Evolutionary conservation across 805 yeast species (phyloP).

Genomic region (Metschnikowia proteae): DNA sequence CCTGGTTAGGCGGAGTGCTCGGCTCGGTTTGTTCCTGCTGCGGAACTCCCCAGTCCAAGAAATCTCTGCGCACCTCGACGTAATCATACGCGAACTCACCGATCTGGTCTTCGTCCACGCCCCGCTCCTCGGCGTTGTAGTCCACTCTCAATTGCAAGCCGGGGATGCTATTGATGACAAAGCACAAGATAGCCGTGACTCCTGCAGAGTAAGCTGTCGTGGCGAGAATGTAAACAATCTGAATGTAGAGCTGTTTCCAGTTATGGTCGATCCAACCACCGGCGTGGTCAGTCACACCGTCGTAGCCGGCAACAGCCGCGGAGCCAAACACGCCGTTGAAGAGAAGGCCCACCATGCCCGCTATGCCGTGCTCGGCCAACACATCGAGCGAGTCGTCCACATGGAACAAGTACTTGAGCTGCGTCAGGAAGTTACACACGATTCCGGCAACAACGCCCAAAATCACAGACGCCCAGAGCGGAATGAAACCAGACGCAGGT

Average conservation of each 20-base stretch:
- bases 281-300: slow-evolving; percentile 73
- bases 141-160: slow-evolving; percentile 75
- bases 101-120: slow-evolving; percentile 94
- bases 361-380: slow-evolving; percentile 98
- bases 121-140: slow-evolving; percentile 81
- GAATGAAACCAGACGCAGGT: slow-evolving; percentile 87
- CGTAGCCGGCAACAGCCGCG: slow-evolving; percentile 84
- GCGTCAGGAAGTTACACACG: slow-evolving; percentile 86
- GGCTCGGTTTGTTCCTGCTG: slow-evolving; percentile 10
- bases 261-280: slow-evolving; percentile 95
- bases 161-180: slow-evolving; percentile 72
- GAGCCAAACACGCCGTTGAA: slow-evolving; percentile 88
- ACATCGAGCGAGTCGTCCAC: slow-evolving; percentile 95
- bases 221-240: slow-evolving; percentile 78
- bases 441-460: slow-evolving; percentile 79
- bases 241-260: slow-evolving; percentile 88
- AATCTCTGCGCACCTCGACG: slow-evolving; percentile 94
- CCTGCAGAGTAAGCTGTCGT: slow-evolving; percentile 69
- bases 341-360: slow-evolving; percentile 86
- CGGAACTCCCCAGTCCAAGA: slow-evolving; percentile 49
- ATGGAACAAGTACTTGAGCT: slow-evolving; percentile 70
- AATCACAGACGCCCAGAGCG: slow-evolving; percentile 85
- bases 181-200: slow-evolving; percentile 74
- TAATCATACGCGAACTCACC: slow-evolving; percentile 99
- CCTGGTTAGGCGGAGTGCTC: slow-evolving; percentile 7